Evolutionary conservation across 2,329 filamentous ascomycete genomes (phyloP).

Genomic region (Xylogone sp.): DNA sequence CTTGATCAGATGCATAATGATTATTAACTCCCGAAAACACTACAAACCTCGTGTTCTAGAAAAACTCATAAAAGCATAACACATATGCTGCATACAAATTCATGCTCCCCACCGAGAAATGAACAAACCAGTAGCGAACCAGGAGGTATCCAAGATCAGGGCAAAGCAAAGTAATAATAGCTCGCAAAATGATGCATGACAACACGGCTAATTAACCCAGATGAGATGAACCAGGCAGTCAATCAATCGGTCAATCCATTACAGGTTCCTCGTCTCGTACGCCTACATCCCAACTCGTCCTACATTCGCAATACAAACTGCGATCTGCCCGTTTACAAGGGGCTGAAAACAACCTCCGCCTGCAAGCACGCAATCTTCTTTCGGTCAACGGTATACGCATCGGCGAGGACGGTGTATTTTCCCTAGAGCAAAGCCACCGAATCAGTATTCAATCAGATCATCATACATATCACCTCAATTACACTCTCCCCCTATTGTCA

Average conservation of each 20-base stretch:
- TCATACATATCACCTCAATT: no score
- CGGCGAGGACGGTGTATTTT: constrained; percentile 83
- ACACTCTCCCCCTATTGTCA: background rate
- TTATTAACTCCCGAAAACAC: no score
- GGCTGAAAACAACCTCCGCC: constrained; percentile 63
- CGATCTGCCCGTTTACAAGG: background rate
- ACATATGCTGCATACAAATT: background rate
- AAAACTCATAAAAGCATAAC: background rate
- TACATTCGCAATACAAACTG: no score
- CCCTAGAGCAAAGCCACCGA: constrained; percentile 49
- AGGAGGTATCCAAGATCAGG: background rate
- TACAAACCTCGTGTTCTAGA: background rate
- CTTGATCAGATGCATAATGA: background rate
- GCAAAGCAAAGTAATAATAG: background rate
- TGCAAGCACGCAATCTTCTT: constrained; percentile 83
- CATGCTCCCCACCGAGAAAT: background rate
- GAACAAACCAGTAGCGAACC: background rate
- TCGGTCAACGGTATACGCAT: constrained; percentile 72
- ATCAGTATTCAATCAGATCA: no score
- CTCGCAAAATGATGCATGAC: background rate
- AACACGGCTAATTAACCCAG: background rate
- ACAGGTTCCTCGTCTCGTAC: background rate
- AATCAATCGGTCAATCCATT: background rate
- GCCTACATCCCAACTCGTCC: background rate
- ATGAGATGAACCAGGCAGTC: no score